A percentile compares a stretch with the other conserved stretches of the same genome.
Conservation (phyloP, 768 basidiomycete genomes). For the Boletus rex-veris region DNA sequence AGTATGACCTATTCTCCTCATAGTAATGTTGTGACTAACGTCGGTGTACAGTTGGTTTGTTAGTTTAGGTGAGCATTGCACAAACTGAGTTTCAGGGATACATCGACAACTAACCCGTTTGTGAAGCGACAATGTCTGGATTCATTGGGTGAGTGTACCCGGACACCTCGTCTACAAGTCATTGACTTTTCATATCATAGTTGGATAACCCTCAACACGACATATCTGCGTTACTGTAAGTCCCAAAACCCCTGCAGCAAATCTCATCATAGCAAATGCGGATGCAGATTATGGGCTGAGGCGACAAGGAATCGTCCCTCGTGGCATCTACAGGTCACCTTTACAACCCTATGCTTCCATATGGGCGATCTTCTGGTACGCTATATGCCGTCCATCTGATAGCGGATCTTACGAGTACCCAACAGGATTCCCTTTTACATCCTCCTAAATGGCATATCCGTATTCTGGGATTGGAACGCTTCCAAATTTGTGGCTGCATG, state of each 20-base stretch:
- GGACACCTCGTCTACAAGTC: conserved; percentile 31
- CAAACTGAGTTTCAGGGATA: neutral
- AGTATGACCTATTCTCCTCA: neutral
- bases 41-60: conserved; percentile 56
- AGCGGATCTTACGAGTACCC: conserved; percentile 20
- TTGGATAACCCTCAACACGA: conserved; percentile 66
- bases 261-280: conserved; percentile 32
- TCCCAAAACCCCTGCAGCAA: neutral
- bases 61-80: conserved; percentile 42
- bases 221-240: conserved; percentile 70
- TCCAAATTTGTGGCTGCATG: conserved; percentile 45
- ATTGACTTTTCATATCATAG: conserved; percentile 47
- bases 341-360: conserved; percentile 67
- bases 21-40: conserved; percentile 20
- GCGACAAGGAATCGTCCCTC: conserved; percentile 50
- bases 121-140: conserved; percentile 52
- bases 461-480: conserved; percentile 63
- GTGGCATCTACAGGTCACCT: conserved; percentile 56
- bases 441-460: conserved; percentile 50
- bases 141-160: conserved; percentile 41
- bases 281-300: conserved; percentile 15
- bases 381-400: conserved; percentile 30
- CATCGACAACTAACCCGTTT: neutral
- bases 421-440: conserved; percentile 45
- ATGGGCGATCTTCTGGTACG: conserved; percentile 69